Evolutionary conservation across 1,284 basidiomycete genomes (phyloP).

Genomic region (Boletus smithii): DNA sequence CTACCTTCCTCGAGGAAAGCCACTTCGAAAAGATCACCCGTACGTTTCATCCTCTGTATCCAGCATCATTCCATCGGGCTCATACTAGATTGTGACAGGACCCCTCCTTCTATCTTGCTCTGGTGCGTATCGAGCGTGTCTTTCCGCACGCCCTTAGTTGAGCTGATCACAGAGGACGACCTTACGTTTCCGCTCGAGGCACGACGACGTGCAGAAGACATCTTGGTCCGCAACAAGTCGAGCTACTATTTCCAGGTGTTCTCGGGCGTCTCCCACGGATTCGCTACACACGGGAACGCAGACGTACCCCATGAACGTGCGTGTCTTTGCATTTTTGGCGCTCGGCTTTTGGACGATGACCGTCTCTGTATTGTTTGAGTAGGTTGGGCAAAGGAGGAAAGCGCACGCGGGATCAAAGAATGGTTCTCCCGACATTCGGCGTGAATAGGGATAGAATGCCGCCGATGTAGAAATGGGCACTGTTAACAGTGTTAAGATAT

Average conservation of each 20-base stretch:
- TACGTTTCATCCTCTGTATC: conserved; percentile 27
- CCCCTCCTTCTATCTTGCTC: conserved; percentile 51
- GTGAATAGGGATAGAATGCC: neutral
- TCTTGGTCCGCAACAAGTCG: conserved; percentile 24
- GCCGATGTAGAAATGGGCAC: neutral
- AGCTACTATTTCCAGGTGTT: conserved; percentile 33
- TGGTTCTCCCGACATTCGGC: conserved; percentile 46
- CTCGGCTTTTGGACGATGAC: neutral
- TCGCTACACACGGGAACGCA: conserved; percentile 25
- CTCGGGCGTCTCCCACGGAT: conserved; percentile 32
- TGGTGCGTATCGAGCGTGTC: conserved; percentile 29
- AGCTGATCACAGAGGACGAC: conserved; percentile 33
- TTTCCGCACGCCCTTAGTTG: neutral
- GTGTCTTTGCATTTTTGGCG: conserved; percentile 38
- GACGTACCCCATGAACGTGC: conserved; percentile 23
- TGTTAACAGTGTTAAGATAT: neutral
- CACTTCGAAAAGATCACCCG: conserved; percentile 47
- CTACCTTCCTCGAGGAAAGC: conserved; percentile 50
- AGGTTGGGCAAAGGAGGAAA: conserved; percentile 64
- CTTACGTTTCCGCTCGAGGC: conserved; percentile 19
- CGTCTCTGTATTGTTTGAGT: conserved; percentile 31
- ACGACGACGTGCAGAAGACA: conserved; percentile 30
- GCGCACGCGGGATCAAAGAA: conserved; percentile 42
- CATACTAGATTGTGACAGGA: conserved; percentile 30
- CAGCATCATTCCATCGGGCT: neutral